A percentile compares a stretch with the other conserved stretches of the same genome.
Evolutionary conservation across 225 moss, liverwort and hornwort genomes (phyloP).

Genomic region (Asterella californica): DNA sequence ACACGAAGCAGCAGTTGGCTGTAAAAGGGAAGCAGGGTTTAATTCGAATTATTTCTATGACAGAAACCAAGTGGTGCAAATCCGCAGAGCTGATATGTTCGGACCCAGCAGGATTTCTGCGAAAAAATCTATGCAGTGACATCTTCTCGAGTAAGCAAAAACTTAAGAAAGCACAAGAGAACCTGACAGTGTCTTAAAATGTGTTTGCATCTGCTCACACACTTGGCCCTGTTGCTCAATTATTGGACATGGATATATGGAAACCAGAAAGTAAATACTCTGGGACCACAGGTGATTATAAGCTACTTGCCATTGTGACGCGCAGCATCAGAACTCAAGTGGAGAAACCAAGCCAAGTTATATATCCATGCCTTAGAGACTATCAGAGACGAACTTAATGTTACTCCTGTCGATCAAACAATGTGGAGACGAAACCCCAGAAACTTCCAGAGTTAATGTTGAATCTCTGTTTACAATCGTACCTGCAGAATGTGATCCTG

Average conservation of each 20-base stretch:
- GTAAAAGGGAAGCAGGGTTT: no score
- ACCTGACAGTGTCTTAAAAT: slow-evolving; percentile 79
- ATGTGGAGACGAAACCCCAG: neutral
- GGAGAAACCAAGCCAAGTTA: neutral
- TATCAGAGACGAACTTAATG: neutral
- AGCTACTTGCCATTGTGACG: neutral
- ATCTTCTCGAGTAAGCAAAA: slow-evolving; percentile 90
- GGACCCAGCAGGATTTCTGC: neutral
- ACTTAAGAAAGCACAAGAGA: slow-evolving; percentile 92
- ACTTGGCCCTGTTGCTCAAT: slow-evolving; percentile 81
- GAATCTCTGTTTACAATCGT: neutral
- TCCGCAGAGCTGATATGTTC: neutral
- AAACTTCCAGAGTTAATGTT: neutral
- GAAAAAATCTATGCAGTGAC: slow-evolving; percentile 34
- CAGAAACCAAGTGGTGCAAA: neutral
- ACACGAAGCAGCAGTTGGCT: no score
- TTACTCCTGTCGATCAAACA: neutral
- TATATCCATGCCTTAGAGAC: neutral
- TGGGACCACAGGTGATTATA: neutral
- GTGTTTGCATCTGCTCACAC: slow-evolving; percentile 85
- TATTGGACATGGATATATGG: slow-evolving; percentile 85
- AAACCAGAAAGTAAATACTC: slow-evolving; percentile 62
- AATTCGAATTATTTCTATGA: no score
- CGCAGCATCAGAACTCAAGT: no score
- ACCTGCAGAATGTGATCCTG: neutral